Evolutionary conservation across 2,329 filamentous ascomycete species (phyloP).

Genomic region (Phialophora expanda): DNA sequence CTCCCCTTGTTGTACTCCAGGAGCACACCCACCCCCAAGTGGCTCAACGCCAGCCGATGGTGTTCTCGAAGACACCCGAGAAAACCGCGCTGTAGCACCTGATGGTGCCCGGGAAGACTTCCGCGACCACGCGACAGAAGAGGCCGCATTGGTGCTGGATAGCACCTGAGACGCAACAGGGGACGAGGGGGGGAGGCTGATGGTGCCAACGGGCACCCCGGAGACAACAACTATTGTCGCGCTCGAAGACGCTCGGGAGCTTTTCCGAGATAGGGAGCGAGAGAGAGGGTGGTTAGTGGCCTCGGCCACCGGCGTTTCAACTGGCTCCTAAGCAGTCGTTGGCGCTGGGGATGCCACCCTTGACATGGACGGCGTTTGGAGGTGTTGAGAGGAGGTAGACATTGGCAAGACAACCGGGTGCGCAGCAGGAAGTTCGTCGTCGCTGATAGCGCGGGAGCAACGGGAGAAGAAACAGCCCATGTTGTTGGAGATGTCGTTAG

Average conservation of each 20-base stretch:
- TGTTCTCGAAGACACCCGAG: background rate
- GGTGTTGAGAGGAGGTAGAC: background rate
- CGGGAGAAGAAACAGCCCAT: conserved; percentile 1
- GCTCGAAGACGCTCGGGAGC: conserved; percentile 4
- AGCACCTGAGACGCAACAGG: background rate
- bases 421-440: background rate
- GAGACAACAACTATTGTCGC: background rate
- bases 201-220: background rate
- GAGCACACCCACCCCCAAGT: background rate
- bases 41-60: background rate
- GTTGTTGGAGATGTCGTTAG: background rate
- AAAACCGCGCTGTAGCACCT: background rate
- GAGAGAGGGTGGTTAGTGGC: background rate
- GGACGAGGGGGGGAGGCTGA: background rate
- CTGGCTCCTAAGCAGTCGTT: background rate
- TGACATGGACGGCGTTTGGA: conserved; percentile 6
- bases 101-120: background rate
- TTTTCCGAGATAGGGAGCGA: background rate
- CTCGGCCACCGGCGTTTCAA: conserved; percentile 1
- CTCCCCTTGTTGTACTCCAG: conserved; percentile 5
- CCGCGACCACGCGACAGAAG: background rate
- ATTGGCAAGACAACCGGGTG: background rate
- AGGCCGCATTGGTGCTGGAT: background rate
- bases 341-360: conserved; percentile 4
- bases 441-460: background rate